Percentiles rank a stretch among this genome's conserved stretches.
Evolutionary conservation across 2,329 filamentous ascomycete genomes (phyloP).

Genomic region (Ceratocystis alfenasii): DNA sequence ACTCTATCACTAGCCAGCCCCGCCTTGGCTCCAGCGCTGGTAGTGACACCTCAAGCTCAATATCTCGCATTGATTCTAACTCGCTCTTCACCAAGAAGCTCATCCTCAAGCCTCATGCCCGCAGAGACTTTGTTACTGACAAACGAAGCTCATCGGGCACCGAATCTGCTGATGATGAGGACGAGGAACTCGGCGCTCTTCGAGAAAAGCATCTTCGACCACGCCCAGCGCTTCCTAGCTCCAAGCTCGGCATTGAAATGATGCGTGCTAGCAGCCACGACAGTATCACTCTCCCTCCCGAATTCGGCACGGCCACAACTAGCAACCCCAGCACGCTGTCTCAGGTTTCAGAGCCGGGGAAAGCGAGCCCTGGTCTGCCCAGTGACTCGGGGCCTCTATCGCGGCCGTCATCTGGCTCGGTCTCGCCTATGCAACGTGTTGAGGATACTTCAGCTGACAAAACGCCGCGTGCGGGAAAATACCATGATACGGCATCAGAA

Average conservation of each 20-base stretch:
- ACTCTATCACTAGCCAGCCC: conserved; percentile 27
- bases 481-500: not conserved
- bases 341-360: not conserved
- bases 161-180: conserved; percentile 89
- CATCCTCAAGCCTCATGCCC: conserved; percentile 12
- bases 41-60: conserved; percentile 14
- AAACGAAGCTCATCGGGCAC: conserved; percentile 41
- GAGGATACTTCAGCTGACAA: conserved; percentile 12
- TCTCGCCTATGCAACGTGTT: conserved; percentile 3
- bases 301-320: conserved; percentile 29
- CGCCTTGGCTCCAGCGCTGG: conserved; percentile 11
- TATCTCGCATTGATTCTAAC: conserved; percentile 11
- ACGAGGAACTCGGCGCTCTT: conserved; percentile 64
- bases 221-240: conserved; percentile 55
- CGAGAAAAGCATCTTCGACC: conserved; percentile 39
- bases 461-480: conserved; percentile 17
- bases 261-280: conserved; percentile 93
- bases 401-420: conserved; percentile 13
- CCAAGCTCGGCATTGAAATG: conserved; percentile 92
- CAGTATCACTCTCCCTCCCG: conserved; percentile 49
- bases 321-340: not conserved
- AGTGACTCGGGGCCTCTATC: not conserved
- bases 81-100: conserved; percentile 16
- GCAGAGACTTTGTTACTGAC: conserved; percentile 38
- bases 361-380: not conserved